Evolutionary conservation across 2,329 filamentous ascomycete genomes (phyloP), one percentile per base, ranked within the genome.

Genomic region (Stemphylium vesicarium): DNA sequence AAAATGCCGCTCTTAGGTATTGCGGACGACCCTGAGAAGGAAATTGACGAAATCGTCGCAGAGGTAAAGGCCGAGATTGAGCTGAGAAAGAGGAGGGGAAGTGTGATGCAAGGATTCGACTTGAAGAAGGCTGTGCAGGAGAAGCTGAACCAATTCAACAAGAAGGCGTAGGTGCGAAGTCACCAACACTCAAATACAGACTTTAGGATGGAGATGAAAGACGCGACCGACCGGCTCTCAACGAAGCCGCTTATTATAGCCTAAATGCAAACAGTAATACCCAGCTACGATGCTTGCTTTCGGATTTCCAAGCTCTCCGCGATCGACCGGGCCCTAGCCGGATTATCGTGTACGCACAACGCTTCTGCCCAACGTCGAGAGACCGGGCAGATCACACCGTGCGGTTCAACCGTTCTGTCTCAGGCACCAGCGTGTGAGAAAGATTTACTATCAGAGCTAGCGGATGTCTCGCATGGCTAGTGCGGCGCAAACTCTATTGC

Each of bases 11-110:
- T 91, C 2, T 78, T 96, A 5, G 94, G 94, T 22, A 81, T 98
- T 33, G 88, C 91, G 1, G 86, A 86, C 60, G 92, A 97, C 71
- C 87, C 87, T 0, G 86, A 87, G 49, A 80, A 81, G 24, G 92
- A 96, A 65, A 81, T 96, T 43, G 88, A 90, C 54, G 91, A 95
- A 68, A 90, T 90, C 24, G 83, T 96, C 9, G 80, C 83, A 33
- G 91, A 96, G 78, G 82, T 96, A 47, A 85, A 81, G 68, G 80
- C 79, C 4, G 92, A 96, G 75, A 84, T 96, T 31, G 87, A 90
- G 69, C 82, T 80, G 62, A 77, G 84, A 53, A 78, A 73, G 47
- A 77, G 77, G 49, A 79, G 80, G 54, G 78, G 80, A 2, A 74
- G 73, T 32, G 47, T 73, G 20, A 62, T 72, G 36, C 69, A 74